phyloP scores from a whole-genome alignment of 2,329 filamentous ascomycete genomes.

The Paecilomyces fulvus region DNA sequence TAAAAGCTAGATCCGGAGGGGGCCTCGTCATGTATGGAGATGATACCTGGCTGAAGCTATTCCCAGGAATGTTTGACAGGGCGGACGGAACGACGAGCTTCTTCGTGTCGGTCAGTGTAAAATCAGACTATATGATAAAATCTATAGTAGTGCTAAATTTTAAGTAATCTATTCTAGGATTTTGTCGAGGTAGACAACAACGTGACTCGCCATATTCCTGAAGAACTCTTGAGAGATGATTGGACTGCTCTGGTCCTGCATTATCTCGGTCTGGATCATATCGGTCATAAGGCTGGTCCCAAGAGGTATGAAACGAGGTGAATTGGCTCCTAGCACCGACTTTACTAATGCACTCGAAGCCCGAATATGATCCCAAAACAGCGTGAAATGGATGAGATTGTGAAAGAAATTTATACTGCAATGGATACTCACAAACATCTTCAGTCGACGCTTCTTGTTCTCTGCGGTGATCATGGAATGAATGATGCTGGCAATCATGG shows the following conservation, averaged over 20 bases:
- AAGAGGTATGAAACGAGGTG: constrained; percentile 48
- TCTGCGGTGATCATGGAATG: constrained; percentile 98
- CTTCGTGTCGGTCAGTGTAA: constrained; percentile 75
- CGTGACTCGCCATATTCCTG: constrained; percentile 79
- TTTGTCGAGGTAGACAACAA: constrained; percentile 98
- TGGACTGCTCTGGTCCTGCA: constrained; percentile 94
- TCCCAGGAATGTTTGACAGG: constrained; percentile 78
- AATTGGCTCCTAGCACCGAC: neutral
- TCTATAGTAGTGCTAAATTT: constrained; percentile 7
- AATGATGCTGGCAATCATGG: constrained; percentile 97
- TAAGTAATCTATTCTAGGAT: constrained; percentile 49
- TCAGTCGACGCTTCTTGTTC: constrained; percentile 67
- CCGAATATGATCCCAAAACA: constrained; percentile 91
- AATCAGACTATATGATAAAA: neutral
- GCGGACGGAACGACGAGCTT: constrained; percentile 94
- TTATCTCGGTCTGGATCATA: constrained; percentile 92
- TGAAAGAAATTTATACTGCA: constrained; percentile 65
- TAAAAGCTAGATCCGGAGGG: constrained; percentile 62
- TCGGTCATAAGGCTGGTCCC: constrained; percentile 92
- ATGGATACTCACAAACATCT: constrained; percentile 66
- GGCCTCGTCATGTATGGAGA: constrained; percentile 93
- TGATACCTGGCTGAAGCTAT: constrained; percentile 96
- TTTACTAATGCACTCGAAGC: constrained; percentile 38
- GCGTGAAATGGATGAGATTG: constrained; percentile 81
- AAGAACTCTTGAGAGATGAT: constrained; percentile 66